Base-by-base conservation (phyloP, 352 stramenopile species). In the Hyaloperonospora brassicae region DNA sequence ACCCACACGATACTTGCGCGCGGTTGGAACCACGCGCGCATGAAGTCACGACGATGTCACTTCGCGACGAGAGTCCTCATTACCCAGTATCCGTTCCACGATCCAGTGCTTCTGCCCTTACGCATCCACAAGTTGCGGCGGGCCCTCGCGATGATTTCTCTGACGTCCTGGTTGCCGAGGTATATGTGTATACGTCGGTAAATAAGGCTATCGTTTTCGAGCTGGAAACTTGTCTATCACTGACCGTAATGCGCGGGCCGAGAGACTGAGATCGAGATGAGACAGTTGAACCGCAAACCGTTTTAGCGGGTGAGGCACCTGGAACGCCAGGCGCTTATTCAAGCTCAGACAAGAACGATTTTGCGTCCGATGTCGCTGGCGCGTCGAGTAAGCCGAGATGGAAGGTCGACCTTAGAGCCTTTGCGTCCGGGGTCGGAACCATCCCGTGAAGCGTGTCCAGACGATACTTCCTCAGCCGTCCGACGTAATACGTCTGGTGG, bases 1-100 rank as follows among this genome's bases (percentile, higher is more conserved):
- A n/a, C n/a, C n/a, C n/a, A n/a, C n/a, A n/a, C n/a, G n/a, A 21
- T 42, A 42, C 36, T 42, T 42, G 36, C 36, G 36, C 36, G 11
- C 11, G 10, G 36, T 1, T n/a, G 36, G 11, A 42, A 17, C n/a
- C 10, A 4, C 7, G 36, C 36, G 11, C 27, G 27, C 7, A 31
- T 31, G 3, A 31, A 8, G 27, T 8, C 3, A 3, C 27, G 27
- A 31, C 7, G 27, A 31, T 31, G 27, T 31, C 27, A 31, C 27
- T 31, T 31, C 27, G 27, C 27, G 27, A 7, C 23, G 36, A 17
- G 36, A 13, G 36, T 42, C 36, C 10, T 42, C 36, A 13, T 42
- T 6, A 42, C 36, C 36, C 7, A 42, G 5, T 5, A 42, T 42
- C 1, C 4, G 36, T 21, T 42, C 36, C 36, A 42, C 36, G 10